Evolutionary conservation across 257 asterid genomes (phyloP), one percentile per base, ranked within the genome.

Genomic region (Salvia splendens): DNA sequence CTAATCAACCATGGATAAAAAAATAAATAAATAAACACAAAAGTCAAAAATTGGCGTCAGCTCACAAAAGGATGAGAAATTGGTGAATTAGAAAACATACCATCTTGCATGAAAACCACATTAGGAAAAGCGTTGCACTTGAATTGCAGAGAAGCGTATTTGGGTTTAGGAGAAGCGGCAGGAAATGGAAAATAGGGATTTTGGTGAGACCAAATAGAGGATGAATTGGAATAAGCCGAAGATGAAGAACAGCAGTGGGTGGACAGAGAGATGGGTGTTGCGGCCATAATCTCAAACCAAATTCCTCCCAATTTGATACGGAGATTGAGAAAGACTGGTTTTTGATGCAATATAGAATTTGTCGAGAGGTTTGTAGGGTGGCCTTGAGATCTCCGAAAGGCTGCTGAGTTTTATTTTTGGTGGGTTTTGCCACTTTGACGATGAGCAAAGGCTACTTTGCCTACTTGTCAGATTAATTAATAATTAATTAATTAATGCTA

Each of bases 341-440:
- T 6, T 6, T 14, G 20, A 59, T 42, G 10, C 35, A 20, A 52
- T 71, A 80, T 80, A 65, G 92, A 87, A 82, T 49, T 62, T 68
- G 86, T 64, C 82, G 90, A 87, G 81, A 78, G 78, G 75, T 24
- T 52, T 54, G 3, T 12, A 61, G 48, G 83, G 30, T 24, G 42
- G 95, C 49, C 90, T 83, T 83, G 97, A 77, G 75, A 90, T 81
- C 91, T 84, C 92, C 92, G 95, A 88, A 86, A 83, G 92, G 96
- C 78, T 79, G 89, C 71, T 54, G 6, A 28, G 51, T 12, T 12
- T 49, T 24, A n/a, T 24, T 24, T 24, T 24, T 24, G 30, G 30
- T 20, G 59, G 59, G 36, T 52, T 52, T 52, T 52, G 58, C 58
- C 16, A 53, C 17, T 54, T 54, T 12, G 41, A 54, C 42, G 61